These are phyloP conservation scores for Saccharomycopsis hybrid DNA, from an alignment of 1,139 yeast genomes.

Conservation along the genomic window DNA sequence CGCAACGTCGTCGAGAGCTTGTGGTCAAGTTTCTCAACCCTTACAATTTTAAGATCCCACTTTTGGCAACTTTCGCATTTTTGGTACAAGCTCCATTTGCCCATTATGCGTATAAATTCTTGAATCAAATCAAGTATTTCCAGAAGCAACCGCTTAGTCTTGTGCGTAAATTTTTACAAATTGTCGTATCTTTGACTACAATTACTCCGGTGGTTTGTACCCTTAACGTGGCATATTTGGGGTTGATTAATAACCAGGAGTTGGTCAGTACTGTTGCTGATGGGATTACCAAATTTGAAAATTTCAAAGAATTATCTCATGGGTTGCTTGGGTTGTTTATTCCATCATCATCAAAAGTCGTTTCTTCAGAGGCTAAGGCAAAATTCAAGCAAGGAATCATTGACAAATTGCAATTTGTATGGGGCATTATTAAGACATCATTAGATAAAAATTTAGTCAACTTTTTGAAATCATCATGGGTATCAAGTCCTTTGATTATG, in stretches of 20 bases:
- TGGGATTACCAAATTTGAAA: neutral
- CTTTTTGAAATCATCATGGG: slow-evolving; percentile 59
- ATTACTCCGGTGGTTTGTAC: slow-evolving; percentile 61
- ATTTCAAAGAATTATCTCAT: slow-evolving; percentile 27
- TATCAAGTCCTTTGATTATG: slow-evolving; percentile 57
- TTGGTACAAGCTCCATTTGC: slow-evolving; percentile 67
- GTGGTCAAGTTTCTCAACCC: slow-evolving; percentile 17
- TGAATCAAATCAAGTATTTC: slow-evolving; percentile 36
- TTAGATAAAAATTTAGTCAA: slow-evolving; percentile 46
- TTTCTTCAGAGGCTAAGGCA: slow-evolving; percentile 1
- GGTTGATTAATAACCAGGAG: slow-evolving; percentile 34
- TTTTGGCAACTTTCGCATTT: slow-evolving; percentile 69
- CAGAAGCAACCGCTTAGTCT: slow-evolving; percentile 31
- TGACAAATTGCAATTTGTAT: slow-evolving; percentile 3
- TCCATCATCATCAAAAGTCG: slow-evolving; percentile 11
- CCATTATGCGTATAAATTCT: slow-evolving; percentile 49
- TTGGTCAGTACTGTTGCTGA: neutral
- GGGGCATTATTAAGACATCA: slow-evolving; percentile 28
- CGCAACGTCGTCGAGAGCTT: slow-evolving; percentile 14
- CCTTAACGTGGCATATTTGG: slow-evolving; percentile 51
- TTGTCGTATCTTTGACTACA: slow-evolving; percentile 51
- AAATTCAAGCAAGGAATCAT: slow-evolving; percentile 16
- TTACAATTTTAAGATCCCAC: slow-evolving; percentile 24
- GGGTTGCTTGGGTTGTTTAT: slow-evolving; percentile 1
- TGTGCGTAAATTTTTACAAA: slow-evolving; percentile 46